These are phyloP conservation scores for Mycosphaerella sp. DNA, from an alignment of 2,329 filamentous ascomycete species.

Conservation along the genomic window DNA sequence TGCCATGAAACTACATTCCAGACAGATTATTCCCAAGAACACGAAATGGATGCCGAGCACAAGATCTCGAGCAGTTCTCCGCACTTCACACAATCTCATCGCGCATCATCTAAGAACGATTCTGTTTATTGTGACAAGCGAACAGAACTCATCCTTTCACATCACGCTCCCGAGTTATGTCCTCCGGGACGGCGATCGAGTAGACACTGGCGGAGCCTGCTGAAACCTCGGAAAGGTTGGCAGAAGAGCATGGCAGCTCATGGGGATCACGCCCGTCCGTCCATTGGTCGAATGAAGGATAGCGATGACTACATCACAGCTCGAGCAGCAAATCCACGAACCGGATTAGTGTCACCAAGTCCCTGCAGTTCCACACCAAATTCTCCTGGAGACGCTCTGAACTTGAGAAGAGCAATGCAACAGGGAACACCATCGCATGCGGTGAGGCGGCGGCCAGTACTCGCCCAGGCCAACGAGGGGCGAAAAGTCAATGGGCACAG, in stretches of 20 bases:
- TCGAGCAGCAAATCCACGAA: conserved; percentile 32
- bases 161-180: conserved; percentile 16
- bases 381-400: conserved; percentile 30
- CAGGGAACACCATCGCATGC: conserved; percentile 21
- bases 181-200: conserved; percentile 19
- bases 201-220: conserved; percentile 10
- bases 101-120: conserved; percentile 3
- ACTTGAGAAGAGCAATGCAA: conserved; percentile 13
- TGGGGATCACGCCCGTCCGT: conserved; percentile 1
- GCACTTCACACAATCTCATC: conserved; percentile 14
- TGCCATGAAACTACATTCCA: conserved; percentile 15
- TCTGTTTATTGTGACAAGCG: conserved; percentile 7
- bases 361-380: conserved; percentile 24
- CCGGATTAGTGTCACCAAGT: conserved; percentile 33
- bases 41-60: conserved; percentile 5
- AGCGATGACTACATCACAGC: conserved; percentile 36
- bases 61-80: conserved; percentile 10
- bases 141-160: background rate
- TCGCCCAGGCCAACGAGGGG: conserved; percentile 25
- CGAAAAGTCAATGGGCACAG: conserved; percentile 24
- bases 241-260: background rate
- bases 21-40: conserved; percentile 2
- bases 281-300: conserved; percentile 31
- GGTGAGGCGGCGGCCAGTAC: conserved; percentile 12
- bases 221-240: conserved; percentile 20